Conservation (phyloP, 805 yeast species). For the Lachancea mirantina region DNA sequence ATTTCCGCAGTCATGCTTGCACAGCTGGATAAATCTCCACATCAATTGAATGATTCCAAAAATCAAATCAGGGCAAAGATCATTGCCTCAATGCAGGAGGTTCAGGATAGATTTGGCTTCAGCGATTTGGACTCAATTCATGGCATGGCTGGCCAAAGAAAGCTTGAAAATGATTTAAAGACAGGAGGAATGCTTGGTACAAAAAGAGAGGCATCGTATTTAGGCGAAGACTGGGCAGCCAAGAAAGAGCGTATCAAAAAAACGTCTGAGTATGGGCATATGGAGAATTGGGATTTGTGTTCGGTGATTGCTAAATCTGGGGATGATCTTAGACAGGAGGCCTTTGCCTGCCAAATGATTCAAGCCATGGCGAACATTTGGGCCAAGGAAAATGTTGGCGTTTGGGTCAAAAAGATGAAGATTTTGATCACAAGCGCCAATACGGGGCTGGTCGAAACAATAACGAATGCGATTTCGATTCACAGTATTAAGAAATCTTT, state of each 20-base stretch:
- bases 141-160: constrained; percentile 84
- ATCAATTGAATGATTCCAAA: constrained; percentile 38
- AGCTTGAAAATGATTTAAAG: constrained; percentile 85
- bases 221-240: constrained; percentile 90
- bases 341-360: constrained; percentile 93
- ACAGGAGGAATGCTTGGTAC: constrained; percentile 57
- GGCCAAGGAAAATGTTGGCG: constrained; percentile 59
- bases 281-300: constrained; percentile 88
- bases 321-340: constrained; percentile 91
- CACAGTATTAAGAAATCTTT: constrained; percentile 92
- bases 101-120: constrained; percentile 60
- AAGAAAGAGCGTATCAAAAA: constrained; percentile 75
- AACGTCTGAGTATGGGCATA: constrained; percentile 74
- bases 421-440: constrained; percentile 85
- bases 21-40: constrained; percentile 67
- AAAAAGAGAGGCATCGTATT: constrained; percentile 40
- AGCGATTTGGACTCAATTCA: constrained; percentile 42
- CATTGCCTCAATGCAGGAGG: constrained; percentile 65
- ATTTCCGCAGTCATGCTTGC: constrained; percentile 93
- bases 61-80: constrained; percentile 67
- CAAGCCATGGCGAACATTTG: constrained; percentile 81
- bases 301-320: constrained; percentile 97
- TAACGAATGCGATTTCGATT: constrained; percentile 86
- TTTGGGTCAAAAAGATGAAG: constrained; percentile 92
- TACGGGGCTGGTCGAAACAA: constrained; percentile 91